Conservation (phyloP, 2,329 filamentous ascomycete genomes). For the Trichoderma asperellum region DNA sequence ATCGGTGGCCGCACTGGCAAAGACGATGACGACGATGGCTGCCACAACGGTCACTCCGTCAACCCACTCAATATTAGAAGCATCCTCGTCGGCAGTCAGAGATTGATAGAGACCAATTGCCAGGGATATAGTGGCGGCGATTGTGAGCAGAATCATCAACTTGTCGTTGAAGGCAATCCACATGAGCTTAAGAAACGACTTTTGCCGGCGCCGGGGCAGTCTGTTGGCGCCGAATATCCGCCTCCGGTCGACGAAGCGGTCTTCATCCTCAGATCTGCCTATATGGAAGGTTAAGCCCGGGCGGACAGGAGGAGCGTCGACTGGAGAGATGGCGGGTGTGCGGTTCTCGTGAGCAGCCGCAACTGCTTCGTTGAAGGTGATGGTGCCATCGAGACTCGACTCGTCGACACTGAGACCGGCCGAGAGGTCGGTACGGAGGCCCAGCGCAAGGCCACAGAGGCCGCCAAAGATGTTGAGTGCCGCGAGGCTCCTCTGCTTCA, state of each 20-base stretch:
- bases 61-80: slow-evolving; percentile 73
- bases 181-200: slow-evolving; percentile 66
- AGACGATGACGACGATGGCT: slow-evolving; percentile 74
- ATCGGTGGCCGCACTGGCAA: slow-evolving; percentile 78
- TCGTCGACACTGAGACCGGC: slow-evolving; percentile 57
- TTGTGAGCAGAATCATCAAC: slow-evolving; percentile 71
- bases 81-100: slow-evolving; percentile 55
- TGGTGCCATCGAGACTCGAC: slow-evolving; percentile 46
- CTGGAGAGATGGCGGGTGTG: slow-evolving; percentile 33
- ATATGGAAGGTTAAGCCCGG: slow-evolving; percentile 38
- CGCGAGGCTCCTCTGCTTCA: slow-evolving; percentile 53
- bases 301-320: slow-evolving; percentile 32
- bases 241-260: slow-evolving; percentile 60
- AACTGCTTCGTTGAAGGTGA: slow-evolving; percentile 56
- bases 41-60: slow-evolving; percentile 80
- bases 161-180: slow-evolving; percentile 87
- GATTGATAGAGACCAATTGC: slow-evolving; percentile 76
- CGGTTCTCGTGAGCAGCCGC: slow-evolving; percentile 44
- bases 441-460: slow-evolving; percentile 54
- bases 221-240: slow-evolving; percentile 70
- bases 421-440: slow-evolving; percentile 53
- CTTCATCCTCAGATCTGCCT: slow-evolving; percentile 35
- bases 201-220: slow-evolving; percentile 63
- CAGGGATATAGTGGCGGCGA: slow-evolving; percentile 73
- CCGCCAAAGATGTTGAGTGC: slow-evolving; percentile 59